These are phyloP conservation scores for Corynascus novoguineensis DNA, from an alignment of 495 filamentous ascomycete genomes.

Conservation along the genomic window DNA sequence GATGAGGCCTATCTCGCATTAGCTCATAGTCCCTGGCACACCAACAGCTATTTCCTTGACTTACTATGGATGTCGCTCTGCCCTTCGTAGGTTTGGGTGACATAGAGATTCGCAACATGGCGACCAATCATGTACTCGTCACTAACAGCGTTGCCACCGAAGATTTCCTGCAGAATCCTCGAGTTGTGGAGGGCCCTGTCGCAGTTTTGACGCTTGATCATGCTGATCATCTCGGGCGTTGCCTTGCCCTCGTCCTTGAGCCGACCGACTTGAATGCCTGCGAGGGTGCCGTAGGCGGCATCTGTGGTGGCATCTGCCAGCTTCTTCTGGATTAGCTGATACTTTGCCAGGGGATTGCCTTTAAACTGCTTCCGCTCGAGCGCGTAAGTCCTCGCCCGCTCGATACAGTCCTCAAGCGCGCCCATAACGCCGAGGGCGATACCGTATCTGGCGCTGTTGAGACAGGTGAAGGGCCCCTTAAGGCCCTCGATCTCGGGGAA, in stretches of 20 bases:
- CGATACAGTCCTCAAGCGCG: constrained; percentile 85
- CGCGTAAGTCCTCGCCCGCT: constrained; percentile 74
- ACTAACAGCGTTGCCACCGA: constrained; percentile 93
- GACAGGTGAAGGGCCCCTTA: constrained; percentile 82
- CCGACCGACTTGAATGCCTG: constrained; percentile 81
- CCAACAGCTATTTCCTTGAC: constrained; percentile 26
- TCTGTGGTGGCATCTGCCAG: constrained; percentile 88
- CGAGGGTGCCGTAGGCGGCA: constrained; percentile 80
- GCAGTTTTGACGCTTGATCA: constrained; percentile 98
- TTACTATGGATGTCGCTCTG: constrained; percentile 94
- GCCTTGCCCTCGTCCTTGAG: constrained; percentile 86
- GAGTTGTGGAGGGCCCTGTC: constrained; percentile 80
- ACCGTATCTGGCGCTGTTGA: constrained; percentile 87
- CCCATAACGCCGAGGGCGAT: constrained; percentile 94
- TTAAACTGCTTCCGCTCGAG: constrained; percentile 95
- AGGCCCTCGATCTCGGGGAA: constrained; percentile 87
- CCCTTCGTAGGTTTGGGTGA: constrained; percentile 96
- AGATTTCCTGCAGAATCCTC: constrained; percentile 82
- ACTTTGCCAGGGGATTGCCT: constrained; percentile 90
- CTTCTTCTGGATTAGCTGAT: constrained; percentile 98
- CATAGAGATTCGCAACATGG: constrained; percentile 94
- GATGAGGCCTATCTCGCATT: constrained; percentile 46
- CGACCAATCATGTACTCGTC: constrained; percentile 94
- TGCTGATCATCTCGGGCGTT: constrained; percentile 94
- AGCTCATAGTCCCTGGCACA: neutral